Evolutionary conservation across 2,329 filamentous ascomycete species (phyloP).

Genomic region (Periconia sp.): DNA sequence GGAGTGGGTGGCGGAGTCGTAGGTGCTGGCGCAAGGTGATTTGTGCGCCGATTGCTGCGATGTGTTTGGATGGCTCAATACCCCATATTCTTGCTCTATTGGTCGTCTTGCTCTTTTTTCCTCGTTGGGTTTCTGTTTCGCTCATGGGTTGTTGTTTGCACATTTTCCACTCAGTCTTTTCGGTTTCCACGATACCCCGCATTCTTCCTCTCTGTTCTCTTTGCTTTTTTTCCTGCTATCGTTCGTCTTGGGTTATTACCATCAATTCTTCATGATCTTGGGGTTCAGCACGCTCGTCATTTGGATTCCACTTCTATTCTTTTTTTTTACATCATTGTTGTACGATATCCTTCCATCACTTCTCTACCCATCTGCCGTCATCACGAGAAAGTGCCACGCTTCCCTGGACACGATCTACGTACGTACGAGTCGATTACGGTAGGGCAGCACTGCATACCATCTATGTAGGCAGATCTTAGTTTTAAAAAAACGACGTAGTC

Average conservation of each 20-base stretch:
- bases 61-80: constrained; percentile 15
- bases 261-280: neutral
- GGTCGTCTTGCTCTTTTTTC: constrained; percentile 1
- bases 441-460: neutral
- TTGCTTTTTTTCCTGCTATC: neutral
- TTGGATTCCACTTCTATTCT: neutral
- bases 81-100: constrained; percentile 18
- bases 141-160: neutral
- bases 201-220: neutral
- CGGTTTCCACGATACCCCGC: constrained; percentile 11
- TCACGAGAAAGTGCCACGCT: no score
- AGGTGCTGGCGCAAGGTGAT: constrained; percentile 4
- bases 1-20: constrained; percentile 31
- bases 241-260: neutral
- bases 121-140: neutral
- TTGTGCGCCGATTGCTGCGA: constrained; percentile 7
- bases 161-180: constrained; percentile 6
- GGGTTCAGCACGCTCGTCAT: neutral
- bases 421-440: neutral
- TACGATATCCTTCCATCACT: neutral
- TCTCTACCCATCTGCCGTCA: neutral
- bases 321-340: no score
- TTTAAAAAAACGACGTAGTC: neutral
- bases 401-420: neutral
- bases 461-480: neutral